phyloP scores from a whole-genome alignment of 2,329 filamentous ascomycete genomes.

The Berkeleyomyces rouxiae region DNA sequence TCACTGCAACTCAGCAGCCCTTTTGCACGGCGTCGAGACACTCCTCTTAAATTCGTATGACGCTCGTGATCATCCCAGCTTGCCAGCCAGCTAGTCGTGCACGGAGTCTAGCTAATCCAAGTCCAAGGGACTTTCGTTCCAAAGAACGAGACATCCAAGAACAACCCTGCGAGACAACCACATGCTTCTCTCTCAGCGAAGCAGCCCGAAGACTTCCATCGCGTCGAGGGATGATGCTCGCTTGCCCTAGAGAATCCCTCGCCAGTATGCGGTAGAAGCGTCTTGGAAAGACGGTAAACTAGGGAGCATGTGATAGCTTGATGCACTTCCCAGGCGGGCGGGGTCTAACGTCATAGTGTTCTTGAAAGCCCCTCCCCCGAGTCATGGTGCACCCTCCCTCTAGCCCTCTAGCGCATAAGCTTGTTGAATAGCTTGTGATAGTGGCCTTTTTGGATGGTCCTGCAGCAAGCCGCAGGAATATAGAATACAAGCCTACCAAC shows the following conservation, averaged over 20 bases:
- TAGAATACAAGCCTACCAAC: background rate
- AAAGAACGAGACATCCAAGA: background rate
- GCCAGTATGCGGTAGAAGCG: background rate
- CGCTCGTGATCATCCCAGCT: too few relatives aligned
- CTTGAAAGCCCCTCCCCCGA: background rate
- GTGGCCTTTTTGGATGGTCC: background rate
- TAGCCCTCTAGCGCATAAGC: background rate
- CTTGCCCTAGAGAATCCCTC: background rate
- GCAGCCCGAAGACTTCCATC: background rate
- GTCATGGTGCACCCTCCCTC: too few relatives aligned
- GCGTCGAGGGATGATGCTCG: background rate
- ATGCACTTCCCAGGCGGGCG: too few relatives aligned
- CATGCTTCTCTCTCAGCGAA: background rate
- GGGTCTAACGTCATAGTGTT: background rate
- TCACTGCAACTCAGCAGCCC: background rate
- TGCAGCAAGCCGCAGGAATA: background rate
- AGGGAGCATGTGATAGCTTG: background rate
- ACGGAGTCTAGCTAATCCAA: too few relatives aligned
- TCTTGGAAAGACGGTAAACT: background rate
- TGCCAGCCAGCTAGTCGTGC: too few relatives aligned
- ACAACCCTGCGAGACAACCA: background rate
- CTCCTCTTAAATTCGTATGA: too few relatives aligned
- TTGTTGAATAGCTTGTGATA: background rate
- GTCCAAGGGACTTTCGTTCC: background rate
- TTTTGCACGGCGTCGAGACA: too few relatives aligned